Evolutionary conservation across 257 asterid species (phyloP).

Genomic region (Solanum chiquidenum): DNA sequence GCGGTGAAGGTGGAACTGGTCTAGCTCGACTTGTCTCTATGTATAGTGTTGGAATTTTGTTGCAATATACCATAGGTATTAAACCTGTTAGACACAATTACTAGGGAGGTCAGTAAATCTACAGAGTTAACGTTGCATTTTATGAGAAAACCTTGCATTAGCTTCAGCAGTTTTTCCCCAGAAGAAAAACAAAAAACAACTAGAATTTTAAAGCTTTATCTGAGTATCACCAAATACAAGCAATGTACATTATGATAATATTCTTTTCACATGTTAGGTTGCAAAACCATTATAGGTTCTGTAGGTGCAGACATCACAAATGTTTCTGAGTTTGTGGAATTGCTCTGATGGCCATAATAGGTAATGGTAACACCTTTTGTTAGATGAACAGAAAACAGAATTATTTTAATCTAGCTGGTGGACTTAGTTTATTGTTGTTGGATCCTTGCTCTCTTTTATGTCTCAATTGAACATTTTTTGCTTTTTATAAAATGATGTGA

Average conservation of each 20-base stretch:
- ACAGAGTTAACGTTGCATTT: neutral
- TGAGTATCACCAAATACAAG: neutral
- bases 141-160: neutral
- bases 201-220: neutral
- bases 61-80: neutral
- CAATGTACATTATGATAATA: neutral
- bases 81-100: neutral
- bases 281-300: neutral
- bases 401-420: neutral
- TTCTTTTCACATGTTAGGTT: neutral
- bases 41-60: neutral
- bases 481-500: neutral
- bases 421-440: neutral
- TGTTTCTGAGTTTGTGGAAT: neutral
- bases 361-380: neutral
- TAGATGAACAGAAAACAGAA: neutral
- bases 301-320: neutral
- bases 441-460: neutral
- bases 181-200: neutral
- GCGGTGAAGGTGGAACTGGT: neutral
- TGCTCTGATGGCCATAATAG: neutral
- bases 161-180: neutral
- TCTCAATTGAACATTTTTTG: neutral
- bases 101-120: neutral
- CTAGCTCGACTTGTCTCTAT: neutral